These are phyloP conservation scores for Dactylella cylindrospora DNA, from an alignment of 2,329 filamentous ascomycete species.

Conservation along the genomic window DNA sequence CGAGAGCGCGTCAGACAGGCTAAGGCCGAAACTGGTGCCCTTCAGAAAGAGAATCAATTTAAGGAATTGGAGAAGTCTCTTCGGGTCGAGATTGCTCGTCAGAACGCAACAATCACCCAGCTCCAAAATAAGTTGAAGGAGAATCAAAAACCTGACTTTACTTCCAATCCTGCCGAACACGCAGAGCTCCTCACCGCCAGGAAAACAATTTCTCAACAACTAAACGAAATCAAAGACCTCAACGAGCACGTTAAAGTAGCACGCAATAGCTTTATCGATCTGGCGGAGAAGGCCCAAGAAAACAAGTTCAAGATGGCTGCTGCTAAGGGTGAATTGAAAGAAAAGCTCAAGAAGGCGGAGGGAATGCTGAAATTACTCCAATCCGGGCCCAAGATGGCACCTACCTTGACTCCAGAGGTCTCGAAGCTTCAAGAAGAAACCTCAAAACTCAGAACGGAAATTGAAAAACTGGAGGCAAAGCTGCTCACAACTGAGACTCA, in stretches of 20 bases:
- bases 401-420: too few relatives aligned
- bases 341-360: background rate
- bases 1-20: background rate
- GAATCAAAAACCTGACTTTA: background rate
- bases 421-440: background rate
- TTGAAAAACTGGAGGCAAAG: background rate
- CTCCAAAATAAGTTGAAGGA: slow-evolving; percentile 1
- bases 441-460: background rate
- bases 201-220: background rate
- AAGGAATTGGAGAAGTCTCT: background rate
- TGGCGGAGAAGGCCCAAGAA: too few relatives aligned
- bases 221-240: background rate
- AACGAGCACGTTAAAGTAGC: background rate
- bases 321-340: too few relatives aligned
- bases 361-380: background rate
- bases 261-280: slow-evolving; percentile 1
- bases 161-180: background rate
- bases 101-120: background rate
- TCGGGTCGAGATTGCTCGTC: background rate
- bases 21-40: background rate
- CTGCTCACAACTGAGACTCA: background rate
- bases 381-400: background rate
- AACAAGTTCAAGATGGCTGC: too few relatives aligned
- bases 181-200: background rate
- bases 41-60: background rate